Base-by-base conservation (phyloP, 352 stramenopile species). In the Phytopythium ostracodes region DNA sequence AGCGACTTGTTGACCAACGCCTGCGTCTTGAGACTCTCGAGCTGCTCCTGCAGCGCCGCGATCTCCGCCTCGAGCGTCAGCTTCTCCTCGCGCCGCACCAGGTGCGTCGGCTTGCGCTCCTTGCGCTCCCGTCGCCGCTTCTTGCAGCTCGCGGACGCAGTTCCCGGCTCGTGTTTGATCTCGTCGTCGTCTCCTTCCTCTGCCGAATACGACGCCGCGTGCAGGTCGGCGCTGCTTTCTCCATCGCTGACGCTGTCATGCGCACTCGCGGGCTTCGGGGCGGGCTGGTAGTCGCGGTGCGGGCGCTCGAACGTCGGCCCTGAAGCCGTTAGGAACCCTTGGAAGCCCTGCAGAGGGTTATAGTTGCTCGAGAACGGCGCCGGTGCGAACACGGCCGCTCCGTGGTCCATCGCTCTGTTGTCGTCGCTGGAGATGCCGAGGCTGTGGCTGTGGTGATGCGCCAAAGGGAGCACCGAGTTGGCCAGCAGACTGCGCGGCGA, bases 1-100 rank as follows among this genome's bases (percentile, higher is more conserved):
- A 76, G 52, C n/a, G 65, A 61, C 18, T 71, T 71, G 31, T 68
- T 67, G 15, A 76, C 66, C 35, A 76, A 66, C 20, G 69, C 69
- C 56, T 73, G 65, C 12, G 69, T 64, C 56, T 73, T 76, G 62
- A 76, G 62, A 40, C 56, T 76, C 31, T 76, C 66, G 18, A 76
- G 59, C 56, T 73, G 59, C 17, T 33, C 27, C 51, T 76, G 50
- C 12, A 76, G 31, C 33, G 63, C 50, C 4, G 63, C 59, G 22
- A 76, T 65, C 29, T 76, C 58, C 15, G 24, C 52, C 53, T 73
- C 29, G 18, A 76, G 54, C 52, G 71, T 58, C 51, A 66, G 63
- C 51, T 73, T 76, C 60, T 73, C 59, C 46, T 71, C 65, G 9
- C 68, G 69, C 8, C 65, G 69, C 15, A 76, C 51, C 14, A 60